phyloP scores from a whole-genome alignment of 2,329 filamentous ascomycete genomes.

The Talaromyces atroroseus region DNA sequence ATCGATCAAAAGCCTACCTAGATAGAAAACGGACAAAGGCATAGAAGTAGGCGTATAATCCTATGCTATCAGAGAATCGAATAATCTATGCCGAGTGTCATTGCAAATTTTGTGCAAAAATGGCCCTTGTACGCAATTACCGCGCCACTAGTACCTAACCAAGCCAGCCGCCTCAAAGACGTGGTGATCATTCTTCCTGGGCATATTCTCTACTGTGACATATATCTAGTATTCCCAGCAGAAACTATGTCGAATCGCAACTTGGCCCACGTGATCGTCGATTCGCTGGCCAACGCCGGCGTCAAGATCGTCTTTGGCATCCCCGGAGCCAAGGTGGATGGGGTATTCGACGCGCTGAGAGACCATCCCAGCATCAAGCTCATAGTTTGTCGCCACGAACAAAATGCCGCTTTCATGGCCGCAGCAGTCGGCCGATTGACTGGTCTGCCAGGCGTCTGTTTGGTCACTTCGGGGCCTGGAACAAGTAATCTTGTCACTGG shows the following conservation, averaged over 20 bases:
- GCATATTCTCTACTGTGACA: too few relatives aligned
- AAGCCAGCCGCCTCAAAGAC: too few relatives aligned
- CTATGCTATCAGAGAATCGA: too few relatives aligned
- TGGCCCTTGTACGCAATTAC: too few relatives aligned
- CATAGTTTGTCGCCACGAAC: slow-evolving; percentile 13
- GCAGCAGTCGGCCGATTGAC: slow-evolving; percentile 13
- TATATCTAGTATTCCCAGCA: too few relatives aligned
- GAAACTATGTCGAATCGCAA: slow-evolving; percentile 7
- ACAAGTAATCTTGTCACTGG: slow-evolving; percentile 15
- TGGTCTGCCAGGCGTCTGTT: slow-evolving; percentile 10
- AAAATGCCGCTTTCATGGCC: slow-evolving; percentile 14
- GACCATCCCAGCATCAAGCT: slow-evolving; percentile 13
- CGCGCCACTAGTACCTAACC: too few relatives aligned
- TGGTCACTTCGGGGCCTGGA: slow-evolving; percentile 13
- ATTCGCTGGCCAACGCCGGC: slow-evolving; percentile 13
- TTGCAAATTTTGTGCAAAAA: too few relatives aligned
- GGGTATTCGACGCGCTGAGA: slow-evolving; percentile 12
- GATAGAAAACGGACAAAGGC: too few relatives aligned
- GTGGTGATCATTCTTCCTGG: too few relatives aligned
- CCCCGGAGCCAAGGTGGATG: slow-evolving; percentile 14
- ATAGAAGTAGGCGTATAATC: too few relatives aligned
- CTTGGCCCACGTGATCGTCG: slow-evolving; percentile 11
- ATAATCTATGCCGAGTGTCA: too few relatives aligned
- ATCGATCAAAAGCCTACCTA: too few relatives aligned
- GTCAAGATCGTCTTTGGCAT: slow-evolving; percentile 14